Percentiles rank a stretch among this genome's conserved stretches.
Evolutionary conservation across 768 basidiomycete genomes (phyloP).

Genomic region (Serendipita sp.): DNA sequence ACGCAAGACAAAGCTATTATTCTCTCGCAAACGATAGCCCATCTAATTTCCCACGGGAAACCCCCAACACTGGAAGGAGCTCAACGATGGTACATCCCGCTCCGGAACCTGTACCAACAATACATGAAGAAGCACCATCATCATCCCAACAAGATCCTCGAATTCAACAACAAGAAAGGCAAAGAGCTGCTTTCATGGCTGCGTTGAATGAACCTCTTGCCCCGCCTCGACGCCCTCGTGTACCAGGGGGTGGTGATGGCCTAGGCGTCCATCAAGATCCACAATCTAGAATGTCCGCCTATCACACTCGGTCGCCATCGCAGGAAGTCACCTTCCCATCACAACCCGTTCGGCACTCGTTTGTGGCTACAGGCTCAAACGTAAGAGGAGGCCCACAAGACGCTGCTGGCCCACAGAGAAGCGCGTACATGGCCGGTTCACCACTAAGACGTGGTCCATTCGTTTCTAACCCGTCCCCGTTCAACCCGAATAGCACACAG

Average conservation of each 20-base stretch:
- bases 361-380: not conserved
- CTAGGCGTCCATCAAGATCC: not conserved
- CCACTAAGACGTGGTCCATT: not conserved
- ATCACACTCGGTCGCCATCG: not conserved
- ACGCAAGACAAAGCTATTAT: constrained; percentile 4
- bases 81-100: not conserved
- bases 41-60: not conserved
- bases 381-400: not conserved
- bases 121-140: not conserved
- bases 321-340: not conserved
- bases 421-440: not conserved
- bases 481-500: not conserved
- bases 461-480: not conserved
- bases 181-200: constrained; percentile 1
- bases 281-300: not conserved
- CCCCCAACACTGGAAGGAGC: not conserved
- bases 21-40: not conserved
- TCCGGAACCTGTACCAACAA: not conserved
- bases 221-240: not conserved
- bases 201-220: not conserved
- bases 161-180: not conserved
- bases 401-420: not conserved
- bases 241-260: not conserved
- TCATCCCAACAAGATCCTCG: not conserved
- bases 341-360: not conserved